phyloP scores from a whole-genome alignment of 371 early-diverging fungal species.

The Dinochytrium kinnereticum region DNA sequence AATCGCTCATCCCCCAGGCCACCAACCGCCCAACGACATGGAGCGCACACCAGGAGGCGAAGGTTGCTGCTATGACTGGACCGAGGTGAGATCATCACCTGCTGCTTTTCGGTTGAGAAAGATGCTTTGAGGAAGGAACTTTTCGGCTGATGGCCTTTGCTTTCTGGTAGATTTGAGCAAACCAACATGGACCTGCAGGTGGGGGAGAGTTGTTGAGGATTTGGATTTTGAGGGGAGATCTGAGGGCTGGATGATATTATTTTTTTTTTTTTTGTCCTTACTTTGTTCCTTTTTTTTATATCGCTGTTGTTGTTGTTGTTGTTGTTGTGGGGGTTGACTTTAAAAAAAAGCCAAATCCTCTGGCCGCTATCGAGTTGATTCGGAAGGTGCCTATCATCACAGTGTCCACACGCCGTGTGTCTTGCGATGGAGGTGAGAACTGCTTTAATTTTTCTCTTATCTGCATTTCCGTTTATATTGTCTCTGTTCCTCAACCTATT shows the following conservation, averaged over 20 bases:
- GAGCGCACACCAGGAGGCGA: slow-evolving; percentile 76
- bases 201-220: too few species aligned
- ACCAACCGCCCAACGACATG: slow-evolving; percentile 77
- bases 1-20: slow-evolving; percentile 62
- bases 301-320: background rate
- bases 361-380: slow-evolving; percentile 92
- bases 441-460: background rate
- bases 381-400: slow-evolving; percentile 81
- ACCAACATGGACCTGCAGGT: slow-evolving; percentile 83
- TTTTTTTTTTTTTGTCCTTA: too few species aligned
- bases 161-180: slow-evolving; percentile 78
- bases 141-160: background rate
- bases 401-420: slow-evolving; percentile 74
- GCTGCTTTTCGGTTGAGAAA: background rate
- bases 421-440: slow-evolving; percentile 85
- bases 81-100: slow-evolving; percentile 51
- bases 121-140: background rate
- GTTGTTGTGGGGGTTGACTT: too few species aligned
- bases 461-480: too few species aligned
- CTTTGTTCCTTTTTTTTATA: background rate
- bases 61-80: slow-evolving; percentile 72
- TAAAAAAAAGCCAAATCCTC: slow-evolving; percentile 78
- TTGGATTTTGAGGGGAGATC: too few species aligned
- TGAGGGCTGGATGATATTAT: too few species aligned
- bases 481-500: too few species aligned